These are phyloP conservation scores for Phanerochaete carnosa DNA, from an alignment of 768 basidiomycete species.

Conservation along the genomic window DNA sequence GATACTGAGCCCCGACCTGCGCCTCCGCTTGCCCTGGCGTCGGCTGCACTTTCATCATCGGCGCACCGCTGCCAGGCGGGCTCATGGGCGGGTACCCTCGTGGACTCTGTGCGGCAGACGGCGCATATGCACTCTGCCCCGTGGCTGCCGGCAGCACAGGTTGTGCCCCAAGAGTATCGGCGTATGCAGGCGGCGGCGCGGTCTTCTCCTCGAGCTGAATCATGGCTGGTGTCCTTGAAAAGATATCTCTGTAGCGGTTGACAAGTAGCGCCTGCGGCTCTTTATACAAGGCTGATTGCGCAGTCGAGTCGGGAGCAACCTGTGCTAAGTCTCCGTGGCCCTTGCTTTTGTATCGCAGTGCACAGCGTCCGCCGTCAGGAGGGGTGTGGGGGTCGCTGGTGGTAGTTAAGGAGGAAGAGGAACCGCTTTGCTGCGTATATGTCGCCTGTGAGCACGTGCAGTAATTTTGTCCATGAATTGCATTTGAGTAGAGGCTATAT, in stretches of 20 bases:
- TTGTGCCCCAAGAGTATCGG: not conserved
- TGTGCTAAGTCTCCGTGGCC: not conserved
- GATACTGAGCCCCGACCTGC: constrained; percentile 15
- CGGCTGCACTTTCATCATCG: not conserved
- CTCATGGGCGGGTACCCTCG: not conserved
- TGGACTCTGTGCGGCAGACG: not conserved
- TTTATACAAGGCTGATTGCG: not conserved
- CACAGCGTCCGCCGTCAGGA: not conserved
- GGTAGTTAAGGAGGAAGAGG: not conserved
- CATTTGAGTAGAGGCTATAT: not conserved
- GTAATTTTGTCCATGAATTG: not conserved
- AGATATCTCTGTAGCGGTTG: not conserved
- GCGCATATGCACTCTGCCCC: not conserved
- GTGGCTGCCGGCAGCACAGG: not conserved
- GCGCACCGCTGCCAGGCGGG: not conserved
- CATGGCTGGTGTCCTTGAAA: not conserved
- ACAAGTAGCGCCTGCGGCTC: not conserved
- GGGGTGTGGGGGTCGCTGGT: not conserved
- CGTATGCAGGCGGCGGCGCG: not conserved
- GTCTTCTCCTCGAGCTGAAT: constrained; percentile 9
- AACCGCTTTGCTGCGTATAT: not conserved
- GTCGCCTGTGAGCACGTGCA: not conserved
- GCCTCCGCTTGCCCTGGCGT: constrained; percentile 2
- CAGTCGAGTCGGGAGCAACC: not conserved
- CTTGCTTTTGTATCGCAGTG: not conserved